Evolutionary conservation across 1,139 yeast species (phyloP).

Genomic region (Kodamaea sp.): DNA sequence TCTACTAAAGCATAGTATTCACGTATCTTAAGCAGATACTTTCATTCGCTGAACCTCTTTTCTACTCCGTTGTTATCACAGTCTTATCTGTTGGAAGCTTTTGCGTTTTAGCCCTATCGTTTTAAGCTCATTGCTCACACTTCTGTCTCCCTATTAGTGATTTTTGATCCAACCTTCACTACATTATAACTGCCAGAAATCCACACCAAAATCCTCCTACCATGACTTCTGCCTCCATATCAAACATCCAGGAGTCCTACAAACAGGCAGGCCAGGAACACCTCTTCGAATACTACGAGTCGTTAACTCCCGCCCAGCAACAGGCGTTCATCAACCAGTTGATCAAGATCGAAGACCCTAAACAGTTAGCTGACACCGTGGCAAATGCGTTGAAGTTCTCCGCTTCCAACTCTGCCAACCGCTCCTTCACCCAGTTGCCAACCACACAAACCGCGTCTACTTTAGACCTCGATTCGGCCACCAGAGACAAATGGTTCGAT

Average conservation of each 20-base stretch:
- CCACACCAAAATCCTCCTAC: no score
- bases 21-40: no score
- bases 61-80: no score
- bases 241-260: conserved; percentile 40
- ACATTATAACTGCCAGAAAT: no score
- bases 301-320: conserved; percentile 33
- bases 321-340: conserved; percentile 38
- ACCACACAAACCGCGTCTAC: conserved; percentile 50
- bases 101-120: no score
- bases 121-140: no score
- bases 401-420: conserved; percentile 31
- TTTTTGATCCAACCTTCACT: no score
- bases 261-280: conserved; percentile 52
- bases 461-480: conserved; percentile 35
- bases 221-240: conserved; percentile 11
- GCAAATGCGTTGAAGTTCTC: conserved; percentile 34
- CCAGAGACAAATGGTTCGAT: conserved; percentile 48
- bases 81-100: no score
- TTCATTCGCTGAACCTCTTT: no score
- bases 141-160: no score
- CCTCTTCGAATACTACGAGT: conserved; percentile 42
- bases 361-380: conserved; percentile 44
- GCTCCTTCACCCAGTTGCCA: conserved; percentile 55
- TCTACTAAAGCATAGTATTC: no score
- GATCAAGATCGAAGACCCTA: conserved; percentile 42